Conservation (phyloP, 257 asterid genomes). For the Capsicum baccatum region DNA sequence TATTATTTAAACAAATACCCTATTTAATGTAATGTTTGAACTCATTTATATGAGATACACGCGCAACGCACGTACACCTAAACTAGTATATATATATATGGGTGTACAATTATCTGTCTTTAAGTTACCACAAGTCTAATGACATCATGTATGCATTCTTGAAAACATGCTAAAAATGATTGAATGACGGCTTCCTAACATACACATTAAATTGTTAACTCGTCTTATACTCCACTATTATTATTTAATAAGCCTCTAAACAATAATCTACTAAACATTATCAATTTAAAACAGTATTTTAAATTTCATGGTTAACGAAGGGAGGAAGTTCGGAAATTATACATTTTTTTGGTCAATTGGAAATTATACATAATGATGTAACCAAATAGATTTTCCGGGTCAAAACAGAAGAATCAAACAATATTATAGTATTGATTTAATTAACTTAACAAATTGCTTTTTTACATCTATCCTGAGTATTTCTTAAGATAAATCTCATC, state of each 20-base stretch:
- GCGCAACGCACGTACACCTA: too few species aligned
- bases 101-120: neutral
- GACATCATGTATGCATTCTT: slow-evolving; percentile 26
- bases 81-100: too few species aligned
- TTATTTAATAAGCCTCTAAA: neutral
- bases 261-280: neutral
- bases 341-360: too few species aligned
- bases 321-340: too few species aligned
- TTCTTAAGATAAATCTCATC: neutral
- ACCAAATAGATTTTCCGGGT: too few species aligned
- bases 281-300: neutral
- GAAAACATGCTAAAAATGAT: neutral
- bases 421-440: neutral
- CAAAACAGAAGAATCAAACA: neutral
- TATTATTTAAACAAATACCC: too few species aligned
- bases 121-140: neutral
- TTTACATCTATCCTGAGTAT: neutral
- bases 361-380: too few species aligned
- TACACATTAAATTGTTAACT: neutral
- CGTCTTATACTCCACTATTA: neutral
- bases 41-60: too few species aligned
- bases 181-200: neutral
- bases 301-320: neutral
- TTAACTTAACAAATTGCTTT: neutral
- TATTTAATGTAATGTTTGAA: too few species aligned